phyloP scores from a whole-genome alignment of 495 filamentous ascomycete genomes.

The Recurvomyces mirabilis region DNA sequence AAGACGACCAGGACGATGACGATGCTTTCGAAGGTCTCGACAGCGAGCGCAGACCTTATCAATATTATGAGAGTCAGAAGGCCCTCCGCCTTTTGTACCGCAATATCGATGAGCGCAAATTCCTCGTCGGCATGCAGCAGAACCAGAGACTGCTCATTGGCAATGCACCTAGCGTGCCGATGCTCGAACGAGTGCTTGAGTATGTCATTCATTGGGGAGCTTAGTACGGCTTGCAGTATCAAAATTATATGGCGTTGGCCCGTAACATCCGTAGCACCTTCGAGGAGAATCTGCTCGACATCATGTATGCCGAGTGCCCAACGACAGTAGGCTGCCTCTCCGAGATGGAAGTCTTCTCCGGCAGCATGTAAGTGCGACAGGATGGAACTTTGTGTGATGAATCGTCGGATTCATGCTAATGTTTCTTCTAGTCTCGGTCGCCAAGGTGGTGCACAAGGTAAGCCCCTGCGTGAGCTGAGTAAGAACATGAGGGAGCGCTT shows the following conservation, averaged over 20 bases:
- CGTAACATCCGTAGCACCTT: constrained; percentile 50
- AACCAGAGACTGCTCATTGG: constrained; percentile 4
- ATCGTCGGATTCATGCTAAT: no score
- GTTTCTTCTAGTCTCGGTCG: constrained; percentile 43
- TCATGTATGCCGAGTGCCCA: constrained; percentile 48
- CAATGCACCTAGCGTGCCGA: constrained; percentile 8
- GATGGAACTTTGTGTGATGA: no score
- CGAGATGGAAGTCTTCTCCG: constrained; percentile 68
- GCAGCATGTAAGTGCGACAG: no score
- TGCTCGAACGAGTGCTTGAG: constrained; percentile 38
- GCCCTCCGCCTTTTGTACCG: constrained; percentile 63
- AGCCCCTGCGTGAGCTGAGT: constrained; percentile 52
- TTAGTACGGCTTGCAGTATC: constrained; percentile 33
- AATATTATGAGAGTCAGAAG: constrained; percentile 58
- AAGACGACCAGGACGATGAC: constrained; percentile 45
- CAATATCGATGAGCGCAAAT: constrained; percentile 58
- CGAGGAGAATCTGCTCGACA: constrained; percentile 45
- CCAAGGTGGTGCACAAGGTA: constrained; percentile 41
- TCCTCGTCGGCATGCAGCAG: constrained; percentile 50
- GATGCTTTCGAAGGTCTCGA: constrained; percentile 31
- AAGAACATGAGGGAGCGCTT: constrained; percentile 52
- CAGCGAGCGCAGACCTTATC: constrained; percentile 18
- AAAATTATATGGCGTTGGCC: constrained; percentile 33
- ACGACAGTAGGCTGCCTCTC: constrained; percentile 46
- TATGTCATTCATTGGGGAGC: constrained; percentile 34